Base-by-base conservation (phyloP, 2,329 filamentous ascomycete genomes). In the Beauveria brongniartii region DNA sequence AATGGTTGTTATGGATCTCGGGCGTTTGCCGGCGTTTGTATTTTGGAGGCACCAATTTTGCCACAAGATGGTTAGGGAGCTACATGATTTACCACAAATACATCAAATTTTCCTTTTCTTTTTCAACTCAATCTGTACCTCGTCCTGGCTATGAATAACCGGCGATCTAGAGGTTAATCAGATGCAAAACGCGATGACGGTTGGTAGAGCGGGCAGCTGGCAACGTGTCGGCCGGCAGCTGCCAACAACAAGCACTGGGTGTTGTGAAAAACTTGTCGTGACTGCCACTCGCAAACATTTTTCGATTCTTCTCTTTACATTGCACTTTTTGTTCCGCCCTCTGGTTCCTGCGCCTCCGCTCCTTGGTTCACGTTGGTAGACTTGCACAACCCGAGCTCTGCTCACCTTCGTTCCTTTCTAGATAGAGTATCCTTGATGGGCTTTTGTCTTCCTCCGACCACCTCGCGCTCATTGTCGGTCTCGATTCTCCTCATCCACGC, bases 11-110 rank as follows among this genome's bases (percentile, higher is more conserved):
- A 54, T 14, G 43, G 22, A 55, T 54, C 18, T n/a, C 20, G 41
- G 59, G 60, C 60, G 60, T 61, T 61, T 54, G 59, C n/a, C 22
- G 59, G 59, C 52, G 59, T 61, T 61, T 57, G 60, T n/a, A 48
- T 37, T 24, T 48, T 28, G 51, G 34, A n/a, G 43, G 54, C 20
- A 22, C 44, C 34, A 28, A 9, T 22, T 26, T 48, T 30, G 28
- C 26, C 53, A 18, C n/a, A 30, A 30, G 10, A 53, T 47, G 47
- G 40, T 16, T 37, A 41, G 16, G 53, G 16, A 34, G 24, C 59
- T 44, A 20, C 26, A 26, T 57, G 53, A 30, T 61, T 22, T 40
- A 40, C 41, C 47, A 16, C 41, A 57, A 37, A 47, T 57, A 47
- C 22, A 37, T 48, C 47, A 4, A 8, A 43, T 14, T 43, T 18